Conservation (phyloP, 352 stramenopile species). For the Globisporangium nunn region DNA sequence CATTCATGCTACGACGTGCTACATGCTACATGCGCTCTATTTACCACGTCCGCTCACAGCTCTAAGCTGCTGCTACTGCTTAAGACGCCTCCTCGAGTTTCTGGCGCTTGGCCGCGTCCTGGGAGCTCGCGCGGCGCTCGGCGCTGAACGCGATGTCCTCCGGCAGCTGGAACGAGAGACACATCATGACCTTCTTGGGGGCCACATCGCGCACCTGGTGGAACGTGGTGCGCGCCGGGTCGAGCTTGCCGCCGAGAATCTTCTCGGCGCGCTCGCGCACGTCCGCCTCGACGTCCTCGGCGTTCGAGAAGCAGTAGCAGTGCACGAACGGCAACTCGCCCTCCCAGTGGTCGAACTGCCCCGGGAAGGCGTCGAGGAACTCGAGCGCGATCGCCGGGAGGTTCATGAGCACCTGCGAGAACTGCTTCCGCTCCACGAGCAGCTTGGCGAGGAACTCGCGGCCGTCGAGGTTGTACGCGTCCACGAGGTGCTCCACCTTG, state of each 20-base stretch:
- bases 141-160: conserved; percentile 53
- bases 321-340: conserved; percentile 85
- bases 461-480: conserved; percentile 90
- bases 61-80: no score
- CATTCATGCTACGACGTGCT: no score
- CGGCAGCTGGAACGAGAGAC: conserved; percentile 92
- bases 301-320: conserved; percentile 94
- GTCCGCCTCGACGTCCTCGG: conserved; percentile 60
- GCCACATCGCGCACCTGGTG: conserved; percentile 94
- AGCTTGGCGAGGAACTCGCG: conserved; percentile 88
- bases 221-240: conserved; percentile 37
- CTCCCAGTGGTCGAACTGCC: conserved; percentile 62
- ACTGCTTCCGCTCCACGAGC: conserved; percentile 53
- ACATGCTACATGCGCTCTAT: no score
- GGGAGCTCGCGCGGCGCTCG: conserved; percentile 27
- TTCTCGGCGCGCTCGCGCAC: conserved; percentile 63
- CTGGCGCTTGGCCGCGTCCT: conserved; percentile 38
- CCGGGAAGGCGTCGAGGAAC: conserved; percentile 86
- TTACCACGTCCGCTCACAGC: no score
- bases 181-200: conserved; percentile 97
- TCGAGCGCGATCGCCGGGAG: conserved; percentile 91
- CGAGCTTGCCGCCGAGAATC: conserved; percentile 58
- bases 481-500: conserved; percentile 78
- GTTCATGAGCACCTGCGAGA: conserved; percentile 95
- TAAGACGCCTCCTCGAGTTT: conserved; percentile 27